Conservation (phyloP, 108 stramenopile species). For the Aurantiochytrium sp. region DNA sequence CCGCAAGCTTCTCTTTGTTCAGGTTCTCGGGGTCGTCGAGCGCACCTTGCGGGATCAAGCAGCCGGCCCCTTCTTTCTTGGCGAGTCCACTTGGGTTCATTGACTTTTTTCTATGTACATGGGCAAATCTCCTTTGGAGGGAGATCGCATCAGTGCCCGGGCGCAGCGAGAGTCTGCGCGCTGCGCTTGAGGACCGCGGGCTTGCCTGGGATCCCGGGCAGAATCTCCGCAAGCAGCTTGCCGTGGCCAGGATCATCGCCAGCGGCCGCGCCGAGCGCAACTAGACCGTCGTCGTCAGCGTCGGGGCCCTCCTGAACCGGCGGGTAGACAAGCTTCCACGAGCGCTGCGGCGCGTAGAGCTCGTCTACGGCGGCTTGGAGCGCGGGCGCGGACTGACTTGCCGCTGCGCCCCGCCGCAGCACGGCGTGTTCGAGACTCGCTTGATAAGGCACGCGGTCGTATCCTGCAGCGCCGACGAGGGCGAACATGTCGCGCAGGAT, state of each 20-base stretch:
- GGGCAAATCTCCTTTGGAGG: no score
- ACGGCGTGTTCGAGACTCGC: not conserved
- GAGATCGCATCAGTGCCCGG: no score
- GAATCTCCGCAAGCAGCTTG: no score
- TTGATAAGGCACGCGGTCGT: not conserved
- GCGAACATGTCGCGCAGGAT: conserved; percentile 8
- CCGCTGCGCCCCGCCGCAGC: not conserved
- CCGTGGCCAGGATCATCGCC: not conserved
- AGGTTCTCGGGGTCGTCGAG: not conserved
- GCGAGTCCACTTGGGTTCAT: not conserved
- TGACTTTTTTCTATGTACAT: no score
- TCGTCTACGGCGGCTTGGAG: not conserved
- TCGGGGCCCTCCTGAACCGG: not conserved
- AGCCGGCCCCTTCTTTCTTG: not conserved
- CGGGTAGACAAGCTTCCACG: not conserved
- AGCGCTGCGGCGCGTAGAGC: not conserved
- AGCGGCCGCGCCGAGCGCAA: not conserved
- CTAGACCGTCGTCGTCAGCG: not conserved
- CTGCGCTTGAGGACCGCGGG: no score
- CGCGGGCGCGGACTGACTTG: not conserved
- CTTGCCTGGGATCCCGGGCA: no score
- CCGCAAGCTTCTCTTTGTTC: not conserved
- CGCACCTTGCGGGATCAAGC: not conserved
- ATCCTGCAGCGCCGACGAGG: not conserved
- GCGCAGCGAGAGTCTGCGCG: no score